Percentiles rank a stretch among this genome's conserved stretches.
Evolutionary conservation across 805 yeast genomes (phyloP).

Genomic region (Candida nonsorbophila): DNA sequence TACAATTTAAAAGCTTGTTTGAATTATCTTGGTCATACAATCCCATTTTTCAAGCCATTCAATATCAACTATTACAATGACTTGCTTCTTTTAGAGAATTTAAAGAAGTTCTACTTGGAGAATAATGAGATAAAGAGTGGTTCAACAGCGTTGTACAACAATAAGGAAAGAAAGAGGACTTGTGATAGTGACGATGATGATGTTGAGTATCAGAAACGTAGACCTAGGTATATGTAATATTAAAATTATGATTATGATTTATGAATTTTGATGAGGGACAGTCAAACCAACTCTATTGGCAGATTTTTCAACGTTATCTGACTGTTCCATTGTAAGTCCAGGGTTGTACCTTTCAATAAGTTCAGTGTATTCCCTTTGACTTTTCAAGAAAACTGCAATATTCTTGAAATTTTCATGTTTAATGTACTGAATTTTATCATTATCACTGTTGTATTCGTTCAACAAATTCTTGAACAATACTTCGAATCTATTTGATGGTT

Average conservation of each 20-base stretch:
- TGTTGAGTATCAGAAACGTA: not conserved
- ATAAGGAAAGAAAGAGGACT: slow-evolving; percentile 15
- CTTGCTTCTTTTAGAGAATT: slow-evolving; percentile 31
- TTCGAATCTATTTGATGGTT: slow-evolving; percentile 9
- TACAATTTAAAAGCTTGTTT: slow-evolving; percentile 27
- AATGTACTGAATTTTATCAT: slow-evolving; percentile 1
- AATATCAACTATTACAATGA: slow-evolving; percentile 34
- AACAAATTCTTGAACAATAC: slow-evolving; percentile 5
- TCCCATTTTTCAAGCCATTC: slow-evolving; percentile 15
- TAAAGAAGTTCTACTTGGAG: slow-evolving; percentile 32
- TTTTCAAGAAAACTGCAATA: slow-evolving; percentile 54
- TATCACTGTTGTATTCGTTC: slow-evolving; percentile 3
- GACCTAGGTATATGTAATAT: not conserved
- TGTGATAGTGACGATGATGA: slow-evolving; percentile 16
- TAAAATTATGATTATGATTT: too few species aligned
- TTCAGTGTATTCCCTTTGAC: slow-evolving; percentile 74
- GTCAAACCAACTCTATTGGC: slow-evolving; percentile 84
- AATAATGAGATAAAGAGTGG: slow-evolving; percentile 22
- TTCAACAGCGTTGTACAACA: slow-evolving; percentile 13
- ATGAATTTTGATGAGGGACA: slow-evolving; percentile 19
- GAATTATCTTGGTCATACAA: slow-evolving; percentile 13
- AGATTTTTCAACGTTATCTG: slow-evolving; percentile 71
- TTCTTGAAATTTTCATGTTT: slow-evolving; percentile 42
- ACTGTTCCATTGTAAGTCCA: slow-evolving; percentile 70
- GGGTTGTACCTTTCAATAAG: slow-evolving; percentile 84